Evolutionary conservation across 805 yeast genomes (phyloP).

Genomic region (Nakazawaea wyomingensis): DNA sequence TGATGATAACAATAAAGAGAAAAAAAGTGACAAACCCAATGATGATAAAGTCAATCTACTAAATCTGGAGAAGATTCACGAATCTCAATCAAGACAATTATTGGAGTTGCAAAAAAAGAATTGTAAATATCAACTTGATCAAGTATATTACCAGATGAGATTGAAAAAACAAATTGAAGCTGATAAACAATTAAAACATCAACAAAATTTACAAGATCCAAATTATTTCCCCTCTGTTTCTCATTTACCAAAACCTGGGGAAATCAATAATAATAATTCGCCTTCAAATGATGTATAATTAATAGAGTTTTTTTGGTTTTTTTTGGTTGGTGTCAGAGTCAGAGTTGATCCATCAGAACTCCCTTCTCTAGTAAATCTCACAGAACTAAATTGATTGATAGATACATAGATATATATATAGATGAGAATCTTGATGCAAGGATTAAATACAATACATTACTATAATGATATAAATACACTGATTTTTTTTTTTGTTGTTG

Average conservation of each 20-base stretch:
- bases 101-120: slow-evolving; percentile 25
- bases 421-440: too few species aligned
- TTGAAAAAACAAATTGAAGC: slow-evolving; percentile 31
- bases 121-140: slow-evolving; percentile 34
- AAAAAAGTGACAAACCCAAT: background rate
- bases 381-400: too few species aligned
- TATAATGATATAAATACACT: too few species aligned
- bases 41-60: slow-evolving; percentile 11
- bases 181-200: slow-evolving; percentile 24
- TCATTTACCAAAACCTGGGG: slow-evolving; percentile 16
- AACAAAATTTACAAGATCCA: slow-evolving; percentile 19
- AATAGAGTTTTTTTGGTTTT: too few species aligned
- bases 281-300: background rate
- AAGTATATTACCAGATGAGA: slow-evolving; percentile 36
- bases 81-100: slow-evolving; percentile 15
- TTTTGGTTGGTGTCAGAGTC: too few species aligned
- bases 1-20: slow-evolving; percentile 5
- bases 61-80: slow-evolving; percentile 16
- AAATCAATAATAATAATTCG: background rate
- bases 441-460: too few species aligned
- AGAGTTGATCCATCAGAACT: too few species aligned
- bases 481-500: too few species aligned
- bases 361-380: too few species aligned
- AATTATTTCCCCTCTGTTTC: slow-evolving; percentile 35
- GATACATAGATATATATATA: too few species aligned